Conservation (phyloP, 2,329 filamentous ascomycete genomes). For the Epichloe sp. region DNA sequence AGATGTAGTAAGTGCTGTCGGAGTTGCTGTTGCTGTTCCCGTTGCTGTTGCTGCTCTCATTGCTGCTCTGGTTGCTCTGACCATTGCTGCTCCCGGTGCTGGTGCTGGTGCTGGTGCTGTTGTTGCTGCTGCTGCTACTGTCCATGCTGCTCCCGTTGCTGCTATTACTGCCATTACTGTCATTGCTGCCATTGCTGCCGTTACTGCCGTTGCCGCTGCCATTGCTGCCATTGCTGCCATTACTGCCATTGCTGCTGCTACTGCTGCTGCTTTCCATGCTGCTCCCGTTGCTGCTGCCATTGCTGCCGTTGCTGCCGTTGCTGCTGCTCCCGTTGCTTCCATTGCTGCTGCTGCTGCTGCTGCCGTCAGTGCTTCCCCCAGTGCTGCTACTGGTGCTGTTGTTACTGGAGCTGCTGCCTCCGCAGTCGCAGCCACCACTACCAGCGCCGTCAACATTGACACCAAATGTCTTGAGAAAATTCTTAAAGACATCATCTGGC, state of each 20-base stretch:
- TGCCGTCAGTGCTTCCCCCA: too few species aligned
- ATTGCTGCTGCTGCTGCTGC: not conserved
- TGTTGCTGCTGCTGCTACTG: not conserved
- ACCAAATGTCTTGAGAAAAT: not conserved
- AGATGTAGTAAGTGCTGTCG: not conserved
- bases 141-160: not conserved
- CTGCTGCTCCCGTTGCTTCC: not conserved
- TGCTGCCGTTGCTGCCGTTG: not conserved
- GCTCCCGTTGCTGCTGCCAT: not conserved
- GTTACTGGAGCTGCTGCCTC: not conserved
- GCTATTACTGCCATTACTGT: not conserved
- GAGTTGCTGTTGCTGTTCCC: not conserved
- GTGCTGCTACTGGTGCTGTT: not conserved
- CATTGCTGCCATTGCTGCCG: too few species aligned
- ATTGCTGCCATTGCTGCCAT: not conserved
- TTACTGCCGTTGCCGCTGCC: not conserved
- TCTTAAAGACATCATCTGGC: too few species aligned
- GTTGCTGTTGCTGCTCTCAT: not conserved
- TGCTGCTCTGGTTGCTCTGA: too few species aligned
- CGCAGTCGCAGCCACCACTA: not conserved
- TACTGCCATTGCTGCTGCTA: not conserved
- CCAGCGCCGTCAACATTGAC: not conserved
- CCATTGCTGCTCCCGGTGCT: too few species aligned
- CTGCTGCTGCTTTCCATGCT: not conserved
- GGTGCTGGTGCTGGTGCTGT: too few species aligned